phyloP scores from a whole-genome alignment of 1,139 yeast species.

The Geotrichum europaeum region DNA sequence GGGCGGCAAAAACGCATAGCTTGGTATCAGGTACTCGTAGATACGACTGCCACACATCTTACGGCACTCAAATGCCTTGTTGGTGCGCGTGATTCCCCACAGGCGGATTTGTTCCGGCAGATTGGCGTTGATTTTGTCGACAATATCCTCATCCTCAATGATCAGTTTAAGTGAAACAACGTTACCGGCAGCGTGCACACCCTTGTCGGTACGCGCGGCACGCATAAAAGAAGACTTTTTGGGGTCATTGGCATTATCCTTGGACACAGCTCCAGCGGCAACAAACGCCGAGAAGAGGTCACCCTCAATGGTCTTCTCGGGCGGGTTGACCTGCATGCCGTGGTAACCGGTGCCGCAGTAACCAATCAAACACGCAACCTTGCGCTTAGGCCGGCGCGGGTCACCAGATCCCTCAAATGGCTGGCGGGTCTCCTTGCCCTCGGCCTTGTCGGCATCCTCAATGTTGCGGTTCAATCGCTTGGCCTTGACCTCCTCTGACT shows the following conservation, averaged over 20 bases:
- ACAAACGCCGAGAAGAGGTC: conserved; percentile 81
- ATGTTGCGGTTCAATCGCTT: conserved; percentile 15
- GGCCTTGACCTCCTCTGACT: conserved; percentile 13
- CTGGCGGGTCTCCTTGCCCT: conserved; percentile 7
- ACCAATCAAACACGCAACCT: conserved; percentile 90
- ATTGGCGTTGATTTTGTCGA: conserved; percentile 61
- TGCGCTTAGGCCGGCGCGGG: conserved; percentile 64
- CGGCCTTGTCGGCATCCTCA: conserved; percentile 8
- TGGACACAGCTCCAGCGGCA: conserved; percentile 83
- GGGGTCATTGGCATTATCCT: conserved; percentile 82
- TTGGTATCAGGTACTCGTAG: conserved; percentile 89
- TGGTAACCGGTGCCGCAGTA: conserved; percentile 98
- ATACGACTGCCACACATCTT: conserved; percentile 92
- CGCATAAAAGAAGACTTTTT: conserved; percentile 89
- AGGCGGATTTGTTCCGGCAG: conserved; percentile 83
- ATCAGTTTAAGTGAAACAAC: conserved; percentile 83
- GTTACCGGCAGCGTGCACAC: conserved; percentile 98
- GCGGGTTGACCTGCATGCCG: conserved; percentile 96
- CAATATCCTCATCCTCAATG: conserved; percentile 76
- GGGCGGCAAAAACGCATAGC: conserved; percentile 86
- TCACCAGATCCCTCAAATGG: conserved; percentile 33
- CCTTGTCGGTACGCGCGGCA: conserved; percentile 97
- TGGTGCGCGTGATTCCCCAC: conserved; percentile 90
- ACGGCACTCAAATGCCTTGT: conserved; percentile 89
- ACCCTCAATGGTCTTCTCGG: conserved; percentile 85